Base-by-base conservation (phyloP, 441 rosid species). In the Gossypium lobatum region DNA sequence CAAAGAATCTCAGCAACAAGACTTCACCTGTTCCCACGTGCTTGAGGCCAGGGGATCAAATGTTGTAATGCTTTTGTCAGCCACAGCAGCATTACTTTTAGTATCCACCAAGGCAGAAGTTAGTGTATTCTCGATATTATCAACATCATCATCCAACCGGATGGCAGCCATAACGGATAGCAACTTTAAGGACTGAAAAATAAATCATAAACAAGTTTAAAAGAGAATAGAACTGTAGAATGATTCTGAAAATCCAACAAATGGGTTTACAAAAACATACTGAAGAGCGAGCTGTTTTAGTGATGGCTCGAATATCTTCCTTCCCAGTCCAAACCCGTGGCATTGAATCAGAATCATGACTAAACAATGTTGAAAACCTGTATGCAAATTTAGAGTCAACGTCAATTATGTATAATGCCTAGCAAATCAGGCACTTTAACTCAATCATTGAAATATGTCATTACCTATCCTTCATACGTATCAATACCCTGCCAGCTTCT, bases 271-370 rank as follows among this genome's bases (percentile, higher is more conserved):
- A 69, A 72, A 72, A 81, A 71, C 92, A 74, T 92, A 96, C 99
- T 7, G 93, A 87, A 72, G 92, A 88, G 75, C 97, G 95, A 80
- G 99, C 98, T 76, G 85, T 76, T 87, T 91, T 93, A 18, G 98
- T 96, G 73, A 96, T 92, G 70, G 95, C 92, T 80, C 97, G 86
- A 82, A 96, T 92, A 80, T 96, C 98, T 86, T 96, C 99, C 28
- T 89, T 89, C 80, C 99, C 98, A 16, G 93, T 93, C 99, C 99
- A 96, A 78, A 96, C 87, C 58, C 98, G 93, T 13, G 99, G 98
- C 93, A 96, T 93, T 74, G 99, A 96, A 79, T 96, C 98, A 70
- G 96, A 78, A 85, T 93, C 99, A 78, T 89, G 96, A 87, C 95
- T 90, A 73, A 96, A 96, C 79, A 92, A 80, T 78, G 84, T 83